Percentiles rank a stretch among this genome's conserved stretches.
phyloP scores from a whole-genome alignment of 1,284 basidiomycete species.

The Microbotryum silenes-acaulis region DNA sequence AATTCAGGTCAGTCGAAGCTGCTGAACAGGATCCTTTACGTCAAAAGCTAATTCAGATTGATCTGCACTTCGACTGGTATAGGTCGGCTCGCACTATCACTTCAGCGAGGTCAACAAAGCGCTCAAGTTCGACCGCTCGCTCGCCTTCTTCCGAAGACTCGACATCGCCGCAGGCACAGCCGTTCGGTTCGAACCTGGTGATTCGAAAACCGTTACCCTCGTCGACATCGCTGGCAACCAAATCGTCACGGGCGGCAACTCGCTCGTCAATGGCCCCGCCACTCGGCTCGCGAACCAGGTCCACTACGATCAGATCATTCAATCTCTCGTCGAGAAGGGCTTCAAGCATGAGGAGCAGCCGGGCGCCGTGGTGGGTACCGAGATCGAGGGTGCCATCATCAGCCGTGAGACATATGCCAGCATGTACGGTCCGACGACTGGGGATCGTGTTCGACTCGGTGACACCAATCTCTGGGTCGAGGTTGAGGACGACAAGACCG shows the following conservation, averaged over 20 bases:
- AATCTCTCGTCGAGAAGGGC: slow-evolving; percentile 27
- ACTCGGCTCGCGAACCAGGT: background rate
- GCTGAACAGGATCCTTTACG: too few relatives aligned
- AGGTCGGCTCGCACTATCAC: slow-evolving; percentile 83
- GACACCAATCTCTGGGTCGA: slow-evolving; percentile 89
- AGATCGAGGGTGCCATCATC: slow-evolving; percentile 9
- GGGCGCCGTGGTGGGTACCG: slow-evolving; percentile 16
- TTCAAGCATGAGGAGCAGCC: slow-evolving; percentile 41
- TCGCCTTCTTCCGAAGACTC: slow-evolving; percentile 74
- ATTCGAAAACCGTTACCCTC: slow-evolving; percentile 72
- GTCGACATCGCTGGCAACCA: slow-evolving; percentile 68
- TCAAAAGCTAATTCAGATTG: too few relatives aligned
- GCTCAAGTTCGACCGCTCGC: slow-evolving; percentile 72
- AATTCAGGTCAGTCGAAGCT: slow-evolving; percentile 58
- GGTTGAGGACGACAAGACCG: slow-evolving; percentile 78
- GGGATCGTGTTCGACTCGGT: slow-evolving; percentile 78
- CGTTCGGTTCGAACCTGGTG: slow-evolving; percentile 92
- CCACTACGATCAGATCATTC: slow-evolving; percentile 1
- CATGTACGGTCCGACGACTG: slow-evolving; percentile 91
- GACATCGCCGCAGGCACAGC: slow-evolving; percentile 93
- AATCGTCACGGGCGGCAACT: slow-evolving; percentile 72
- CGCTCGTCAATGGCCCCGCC: slow-evolving; percentile 54
- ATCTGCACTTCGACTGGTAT: background rate
- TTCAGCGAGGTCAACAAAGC: slow-evolving; percentile 83
- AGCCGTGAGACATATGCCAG: slow-evolving; percentile 55